Evolutionary conservation across 306 rosid species (phyloP).

Genomic region (Cicer yamashitae): DNA sequence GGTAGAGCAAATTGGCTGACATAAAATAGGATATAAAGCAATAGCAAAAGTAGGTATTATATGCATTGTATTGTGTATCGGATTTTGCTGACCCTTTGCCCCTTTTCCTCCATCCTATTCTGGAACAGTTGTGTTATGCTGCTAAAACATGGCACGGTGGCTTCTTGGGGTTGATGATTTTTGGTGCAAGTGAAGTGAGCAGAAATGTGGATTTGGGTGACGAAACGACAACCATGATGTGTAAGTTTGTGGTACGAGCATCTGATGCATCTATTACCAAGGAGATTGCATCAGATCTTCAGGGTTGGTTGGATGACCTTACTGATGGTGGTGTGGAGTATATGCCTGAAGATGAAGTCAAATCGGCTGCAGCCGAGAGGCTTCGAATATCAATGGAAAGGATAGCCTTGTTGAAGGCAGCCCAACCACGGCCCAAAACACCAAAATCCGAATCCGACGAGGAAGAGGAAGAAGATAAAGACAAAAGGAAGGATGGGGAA

Average conservation of each 20-base stretch:
- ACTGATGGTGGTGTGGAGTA: constrained; percentile 99
- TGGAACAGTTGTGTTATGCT: constrained; percentile 82
- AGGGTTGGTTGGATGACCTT: constrained; percentile 97
- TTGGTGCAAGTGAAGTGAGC: constrained; percentile 99
- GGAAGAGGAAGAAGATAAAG: constrained; percentile 53
- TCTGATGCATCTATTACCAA: constrained; percentile 89
- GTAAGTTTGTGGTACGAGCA: constrained; percentile 95
- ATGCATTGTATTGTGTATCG: neutral
- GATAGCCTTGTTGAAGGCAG: constrained; percentile 92
- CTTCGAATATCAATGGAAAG: constrained; percentile 94
- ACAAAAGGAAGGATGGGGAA: constrained; percentile 56
- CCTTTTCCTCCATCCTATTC: neutral
- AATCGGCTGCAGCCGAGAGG: constrained; percentile 89
- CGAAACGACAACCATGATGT: constrained; percentile 93
- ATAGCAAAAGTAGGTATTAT: constrained; percentile 8
- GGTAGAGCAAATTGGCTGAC: constrained; percentile 21
- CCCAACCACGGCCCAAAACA: constrained; percentile 77
- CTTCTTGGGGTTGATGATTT: constrained; percentile 93
- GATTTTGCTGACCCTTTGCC: constrained; percentile 30
- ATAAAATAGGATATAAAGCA: constrained; percentile 7
- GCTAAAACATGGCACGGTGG: constrained; percentile 99
- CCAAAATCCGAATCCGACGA: constrained; percentile 69
- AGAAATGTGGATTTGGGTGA: constrained; percentile 96
- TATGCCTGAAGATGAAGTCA: constrained; percentile 98
- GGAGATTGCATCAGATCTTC: constrained; percentile 92